phyloP scores from a whole-genome alignment of 78 protist genomes.

The slime mould (Dictyostelium discoideum) region DNA sequence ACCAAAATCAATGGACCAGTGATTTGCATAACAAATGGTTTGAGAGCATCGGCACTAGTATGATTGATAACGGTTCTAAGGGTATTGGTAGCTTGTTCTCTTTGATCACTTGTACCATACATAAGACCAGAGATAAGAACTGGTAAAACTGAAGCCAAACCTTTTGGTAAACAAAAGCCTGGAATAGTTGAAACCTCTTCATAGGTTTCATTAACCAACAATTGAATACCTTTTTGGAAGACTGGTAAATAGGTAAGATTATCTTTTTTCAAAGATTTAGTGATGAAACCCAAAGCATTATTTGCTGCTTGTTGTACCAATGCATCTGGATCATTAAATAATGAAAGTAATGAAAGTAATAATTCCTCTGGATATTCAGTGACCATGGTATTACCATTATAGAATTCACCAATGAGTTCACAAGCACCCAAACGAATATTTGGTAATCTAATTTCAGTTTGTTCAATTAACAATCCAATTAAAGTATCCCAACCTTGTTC shows the following conservation, averaged over 20 bases:
- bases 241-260: constrained; percentile 28
- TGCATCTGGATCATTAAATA: constrained; percentile 54
- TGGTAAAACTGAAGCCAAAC: constrained; percentile 87
- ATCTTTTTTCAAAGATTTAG: constrained; percentile 71
- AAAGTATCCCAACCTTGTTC: constrained; percentile 42
- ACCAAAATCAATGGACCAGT: constrained; percentile 96
- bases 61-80: constrained; percentile 74
- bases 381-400: background rate
- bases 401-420: constrained; percentile 56
- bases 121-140: constrained; percentile 85
- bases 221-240: constrained; percentile 50
- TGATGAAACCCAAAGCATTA: constrained; percentile 33
- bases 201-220: background rate
- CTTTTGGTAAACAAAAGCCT: constrained; percentile 82
- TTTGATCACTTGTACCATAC: constrained; percentile 86
- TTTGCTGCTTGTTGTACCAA: constrained; percentile 60
- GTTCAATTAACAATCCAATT: constrained; percentile 47
- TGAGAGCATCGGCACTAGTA: constrained; percentile 83
- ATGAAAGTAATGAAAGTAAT: constrained; percentile 18
- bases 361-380: constrained; percentile 40
- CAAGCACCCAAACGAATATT: constrained; percentile 29
- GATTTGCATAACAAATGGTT: constrained; percentile 87
- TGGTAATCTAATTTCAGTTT: constrained; percentile 44
- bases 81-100: constrained; percentile 92
- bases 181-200: constrained; percentile 21